Evolutionary conservation across 139 green algal genomes (phyloP).

Genomic region (Tetratostichococcus sp.): DNA sequence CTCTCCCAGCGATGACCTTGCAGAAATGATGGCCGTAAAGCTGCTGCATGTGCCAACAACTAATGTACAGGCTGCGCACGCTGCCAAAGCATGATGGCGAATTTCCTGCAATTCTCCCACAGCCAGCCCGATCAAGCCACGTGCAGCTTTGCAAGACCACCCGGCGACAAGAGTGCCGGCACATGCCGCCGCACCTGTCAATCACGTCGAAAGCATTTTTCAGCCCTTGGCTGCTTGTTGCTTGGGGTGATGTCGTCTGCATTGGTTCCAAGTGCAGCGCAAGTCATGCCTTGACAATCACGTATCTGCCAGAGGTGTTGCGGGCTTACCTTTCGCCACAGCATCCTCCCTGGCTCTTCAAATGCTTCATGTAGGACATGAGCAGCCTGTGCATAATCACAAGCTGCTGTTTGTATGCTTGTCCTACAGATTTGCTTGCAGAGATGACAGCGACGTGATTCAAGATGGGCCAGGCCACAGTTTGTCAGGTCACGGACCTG

Average conservation of each 20-base stretch:
- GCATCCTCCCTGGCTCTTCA: neutral
- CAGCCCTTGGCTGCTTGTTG: no score
- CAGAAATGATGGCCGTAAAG: no score
- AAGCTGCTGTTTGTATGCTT: neutral
- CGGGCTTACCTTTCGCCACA: neutral
- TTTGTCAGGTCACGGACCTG: neutral
- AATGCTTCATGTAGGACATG: neutral
- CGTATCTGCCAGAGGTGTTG: no score
- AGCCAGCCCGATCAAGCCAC: neutral
- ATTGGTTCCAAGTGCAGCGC: no score
- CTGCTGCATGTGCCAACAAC: no score
- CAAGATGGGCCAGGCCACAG: no score
- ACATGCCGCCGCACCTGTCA: neutral
- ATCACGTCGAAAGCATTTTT: neutral
- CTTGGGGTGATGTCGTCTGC: neutral
- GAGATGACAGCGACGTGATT: no score
- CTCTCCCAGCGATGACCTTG: no score
- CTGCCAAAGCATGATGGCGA: neutral
- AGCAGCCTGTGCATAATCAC: neutral
- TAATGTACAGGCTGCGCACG: no score
- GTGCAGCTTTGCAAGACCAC: neutral
- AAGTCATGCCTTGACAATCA: neutral
- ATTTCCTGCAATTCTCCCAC: neutral
- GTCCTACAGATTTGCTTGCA: no score
- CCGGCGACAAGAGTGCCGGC: neutral